phyloP scores from a whole-genome alignment of 2,329 filamentous ascomycete species.

The Arthrobotrys megalospora region DNA sequence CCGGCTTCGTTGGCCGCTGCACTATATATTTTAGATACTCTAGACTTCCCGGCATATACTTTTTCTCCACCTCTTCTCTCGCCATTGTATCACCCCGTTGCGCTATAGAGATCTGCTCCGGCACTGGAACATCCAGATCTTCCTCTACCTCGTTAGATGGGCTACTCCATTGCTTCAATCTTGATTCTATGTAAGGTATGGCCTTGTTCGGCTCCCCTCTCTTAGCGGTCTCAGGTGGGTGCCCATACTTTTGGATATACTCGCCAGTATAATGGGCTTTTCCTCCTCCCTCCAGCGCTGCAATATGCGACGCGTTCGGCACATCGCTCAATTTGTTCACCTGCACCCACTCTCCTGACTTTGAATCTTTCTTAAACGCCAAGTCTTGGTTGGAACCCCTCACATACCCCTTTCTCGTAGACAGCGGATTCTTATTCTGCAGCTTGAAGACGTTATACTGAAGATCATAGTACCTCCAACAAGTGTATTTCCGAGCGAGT shows the following conservation, averaged over 20 bases:
- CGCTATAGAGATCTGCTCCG: background rate
- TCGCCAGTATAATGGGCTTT: background rate
- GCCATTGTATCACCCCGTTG: background rate
- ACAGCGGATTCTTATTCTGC: background rate
- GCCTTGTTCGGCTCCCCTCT: background rate
- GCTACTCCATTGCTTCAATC: conserved; percentile 8
- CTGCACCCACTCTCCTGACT: background rate
- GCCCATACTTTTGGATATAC: conserved; percentile 9
- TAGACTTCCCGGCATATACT: background rate
- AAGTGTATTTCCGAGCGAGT: background rate
- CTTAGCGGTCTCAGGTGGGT: background rate
- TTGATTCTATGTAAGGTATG: conserved; percentile 4
- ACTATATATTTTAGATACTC: background rate
- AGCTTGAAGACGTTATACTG: background rate
- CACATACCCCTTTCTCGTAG: background rate
- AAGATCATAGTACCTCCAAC: conserved; percentile 33
- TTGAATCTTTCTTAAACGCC: background rate
- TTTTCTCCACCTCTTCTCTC: background rate
- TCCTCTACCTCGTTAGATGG: background rate
- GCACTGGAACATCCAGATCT: background rate
- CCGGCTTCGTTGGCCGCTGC: background rate
- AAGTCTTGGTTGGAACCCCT: conserved; percentile 2
- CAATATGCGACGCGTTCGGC: background rate
- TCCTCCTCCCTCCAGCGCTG: background rate
- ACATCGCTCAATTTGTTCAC: conserved; percentile 9